Conservation (phyloP, 768 basidiomycete species). For the Hericium erinaceus region DNA sequence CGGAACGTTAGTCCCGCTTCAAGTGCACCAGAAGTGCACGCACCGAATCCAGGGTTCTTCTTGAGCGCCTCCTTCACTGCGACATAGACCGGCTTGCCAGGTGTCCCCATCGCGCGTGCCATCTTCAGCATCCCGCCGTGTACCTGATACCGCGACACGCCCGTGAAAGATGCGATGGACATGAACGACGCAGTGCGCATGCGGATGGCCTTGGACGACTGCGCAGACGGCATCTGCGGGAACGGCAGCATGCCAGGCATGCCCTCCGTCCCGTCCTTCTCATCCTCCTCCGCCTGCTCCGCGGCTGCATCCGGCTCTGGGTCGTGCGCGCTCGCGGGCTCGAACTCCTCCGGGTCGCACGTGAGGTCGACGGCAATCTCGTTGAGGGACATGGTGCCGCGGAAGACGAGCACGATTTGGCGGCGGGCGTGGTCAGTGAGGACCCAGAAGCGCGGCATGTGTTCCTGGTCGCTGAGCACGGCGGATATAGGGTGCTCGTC, state of each 20-base stretch:
- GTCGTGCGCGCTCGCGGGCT: constrained; percentile 20
- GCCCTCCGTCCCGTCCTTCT: not conserved
- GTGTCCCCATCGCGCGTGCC: constrained; percentile 69
- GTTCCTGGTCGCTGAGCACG: constrained; percentile 53
- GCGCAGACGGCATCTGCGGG: not conserved
- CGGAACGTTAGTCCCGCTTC: not conserved
- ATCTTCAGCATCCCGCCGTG: constrained; percentile 78
- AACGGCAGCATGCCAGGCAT: not conserved
- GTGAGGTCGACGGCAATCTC: constrained; percentile 82
- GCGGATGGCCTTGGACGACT: not conserved
- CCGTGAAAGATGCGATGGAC: constrained; percentile 11
- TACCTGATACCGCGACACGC: constrained; percentile 42
- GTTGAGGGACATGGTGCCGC: constrained; percentile 75
- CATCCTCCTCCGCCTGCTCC: not conserved
- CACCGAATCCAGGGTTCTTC: constrained; percentile 66
- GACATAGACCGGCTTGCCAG: constrained; percentile 67
- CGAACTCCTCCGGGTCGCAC: constrained; percentile 64
- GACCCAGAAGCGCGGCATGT: constrained; percentile 83
- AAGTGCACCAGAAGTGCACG: constrained; percentile 4
- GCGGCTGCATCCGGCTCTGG: not conserved
- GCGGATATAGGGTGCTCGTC: constrained; percentile 24
- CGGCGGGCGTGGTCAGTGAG: constrained; percentile 68
- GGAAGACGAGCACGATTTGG: constrained; percentile 63
- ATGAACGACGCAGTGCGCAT: constrained; percentile 10
- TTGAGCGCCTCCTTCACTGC: constrained; percentile 63